Evolutionary conservation across 257 asterid species (phyloP).

Genomic region (Ballota nigra): DNA sequence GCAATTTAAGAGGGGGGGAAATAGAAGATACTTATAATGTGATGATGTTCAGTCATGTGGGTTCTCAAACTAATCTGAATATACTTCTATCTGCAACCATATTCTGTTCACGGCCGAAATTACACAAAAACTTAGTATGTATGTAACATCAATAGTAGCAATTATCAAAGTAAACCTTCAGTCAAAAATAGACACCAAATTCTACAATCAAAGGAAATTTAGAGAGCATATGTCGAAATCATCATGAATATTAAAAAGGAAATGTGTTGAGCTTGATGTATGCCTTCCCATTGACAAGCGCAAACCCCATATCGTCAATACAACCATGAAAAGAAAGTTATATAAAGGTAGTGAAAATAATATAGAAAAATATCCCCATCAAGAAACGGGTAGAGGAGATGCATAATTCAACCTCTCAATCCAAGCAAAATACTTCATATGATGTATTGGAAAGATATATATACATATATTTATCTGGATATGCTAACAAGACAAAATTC

Average conservation of each 20-base stretch:
- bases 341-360: neutral
- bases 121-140: neutral
- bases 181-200: neutral
- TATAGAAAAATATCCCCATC: neutral
- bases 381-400: neutral
- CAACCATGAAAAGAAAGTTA: neutral
- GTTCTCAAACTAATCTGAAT: neutral
- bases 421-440: neutral
- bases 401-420: neutral
- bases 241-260: neutral
- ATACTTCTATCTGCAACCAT: neutral
- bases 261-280: neutral
- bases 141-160: neutral
- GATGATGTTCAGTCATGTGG: neutral
- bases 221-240: neutral
- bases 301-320: neutral
- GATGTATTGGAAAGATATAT: neutral
- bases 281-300: constrained; percentile 1
- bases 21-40: neutral
- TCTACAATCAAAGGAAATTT: neutral
- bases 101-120: neutral
- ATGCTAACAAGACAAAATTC: neutral
- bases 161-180: neutral
- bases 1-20: neutral
- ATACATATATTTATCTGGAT: neutral